A percentile compares a stretch with the other conserved stretches of the same genome.
These are phyloP conservation scores for Ascochyta viciae-villosae DNA, from an alignment of 2,329 filamentous ascomycete genomes.

Conservation along the genomic window DNA sequence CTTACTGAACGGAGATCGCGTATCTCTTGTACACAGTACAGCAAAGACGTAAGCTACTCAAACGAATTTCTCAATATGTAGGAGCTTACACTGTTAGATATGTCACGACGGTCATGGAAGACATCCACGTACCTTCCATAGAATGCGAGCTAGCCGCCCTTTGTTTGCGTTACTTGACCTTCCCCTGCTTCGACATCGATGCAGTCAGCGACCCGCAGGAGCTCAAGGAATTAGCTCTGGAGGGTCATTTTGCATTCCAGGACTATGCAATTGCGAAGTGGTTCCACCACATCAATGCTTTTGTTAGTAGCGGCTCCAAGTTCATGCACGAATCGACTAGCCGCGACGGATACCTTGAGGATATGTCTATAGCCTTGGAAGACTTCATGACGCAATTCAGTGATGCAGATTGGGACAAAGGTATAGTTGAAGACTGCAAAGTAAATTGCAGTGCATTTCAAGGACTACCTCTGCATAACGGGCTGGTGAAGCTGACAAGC, in stretches of 20 bases:
- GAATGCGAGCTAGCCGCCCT: constrained; percentile 30
- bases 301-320: constrained; percentile 25
- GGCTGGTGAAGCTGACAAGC: constrained; percentile 34
- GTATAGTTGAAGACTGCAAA: constrained; percentile 23
- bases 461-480: constrained; percentile 24
- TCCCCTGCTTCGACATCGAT: constrained; percentile 29
- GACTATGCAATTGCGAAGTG: constrained; percentile 43
- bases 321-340: constrained; percentile 23
- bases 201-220: constrained; percentile 14
- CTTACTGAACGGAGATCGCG: constrained; percentile 16
- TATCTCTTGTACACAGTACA: constrained; percentile 33
- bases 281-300: constrained; percentile 39
- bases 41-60: constrained; percentile 25
- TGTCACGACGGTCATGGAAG: constrained; percentile 24
- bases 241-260: constrained; percentile 36
- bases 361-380: constrained; percentile 24
- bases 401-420: constrained; percentile 25
- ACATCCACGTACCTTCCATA: constrained; percentile 22
- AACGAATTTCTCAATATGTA: no score
- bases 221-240: constrained; percentile 20
- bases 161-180: constrained; percentile 37
- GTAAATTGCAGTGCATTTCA: constrained; percentile 23
- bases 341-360: constrained; percentile 4
- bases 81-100: constrained; percentile 22
- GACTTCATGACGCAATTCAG: constrained; percentile 29